A percentile compares a stretch with the other conserved stretches of the same genome.
Evolutionary conservation across 257 asterid genomes (phyloP).

Genomic region (Solanum corneliomulleri): DNA sequence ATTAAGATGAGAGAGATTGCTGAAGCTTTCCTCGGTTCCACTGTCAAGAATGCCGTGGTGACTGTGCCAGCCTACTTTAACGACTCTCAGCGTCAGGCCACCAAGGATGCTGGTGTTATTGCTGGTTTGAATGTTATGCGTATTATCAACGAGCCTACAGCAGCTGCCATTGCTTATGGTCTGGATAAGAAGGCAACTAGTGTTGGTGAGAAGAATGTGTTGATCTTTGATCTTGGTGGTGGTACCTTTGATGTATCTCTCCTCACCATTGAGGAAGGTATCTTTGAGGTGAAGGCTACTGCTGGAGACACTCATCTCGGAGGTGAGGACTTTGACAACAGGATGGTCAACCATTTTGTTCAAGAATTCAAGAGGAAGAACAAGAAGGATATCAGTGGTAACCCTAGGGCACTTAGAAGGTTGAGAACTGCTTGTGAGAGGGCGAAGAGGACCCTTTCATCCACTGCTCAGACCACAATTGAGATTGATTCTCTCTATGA

Average conservation of each 20-base stretch:
- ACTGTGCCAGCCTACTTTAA: neutral
- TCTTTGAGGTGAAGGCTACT: conserved; percentile 54
- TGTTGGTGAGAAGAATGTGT: conserved; percentile 1
- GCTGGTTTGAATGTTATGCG: neutral
- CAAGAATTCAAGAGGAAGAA: conserved; percentile 1
- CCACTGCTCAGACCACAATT: conserved; percentile 30
- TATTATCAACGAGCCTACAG: neutral
- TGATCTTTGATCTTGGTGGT: conserved; percentile 2
- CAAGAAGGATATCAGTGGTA: conserved; percentile 8
- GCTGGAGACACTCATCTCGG: conserved; percentile 42
- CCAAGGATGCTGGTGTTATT: neutral
- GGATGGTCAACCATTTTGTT: neutral
- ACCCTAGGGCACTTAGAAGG: conserved; percentile 18
- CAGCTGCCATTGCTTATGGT: conserved; percentile 2
- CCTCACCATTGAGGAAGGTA: conserved; percentile 51
- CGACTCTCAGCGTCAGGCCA: neutral
- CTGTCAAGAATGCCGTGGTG: neutral
- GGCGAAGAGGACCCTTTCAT: conserved; percentile 26
- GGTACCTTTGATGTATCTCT: conserved; percentile 24
- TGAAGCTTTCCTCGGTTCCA: neutral
- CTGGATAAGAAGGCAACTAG: neutral
- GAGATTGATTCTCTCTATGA: conserved; percentile 26
- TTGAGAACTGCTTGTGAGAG: conserved; percentile 31
- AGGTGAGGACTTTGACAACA: neutral
- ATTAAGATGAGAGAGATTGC: neutral